Percentiles rank a stretch among this genome's conserved stretches.
phyloP scores from a whole-genome alignment of 768 basidiomycete species.

The Multifurca ochricompacta region DNA sequence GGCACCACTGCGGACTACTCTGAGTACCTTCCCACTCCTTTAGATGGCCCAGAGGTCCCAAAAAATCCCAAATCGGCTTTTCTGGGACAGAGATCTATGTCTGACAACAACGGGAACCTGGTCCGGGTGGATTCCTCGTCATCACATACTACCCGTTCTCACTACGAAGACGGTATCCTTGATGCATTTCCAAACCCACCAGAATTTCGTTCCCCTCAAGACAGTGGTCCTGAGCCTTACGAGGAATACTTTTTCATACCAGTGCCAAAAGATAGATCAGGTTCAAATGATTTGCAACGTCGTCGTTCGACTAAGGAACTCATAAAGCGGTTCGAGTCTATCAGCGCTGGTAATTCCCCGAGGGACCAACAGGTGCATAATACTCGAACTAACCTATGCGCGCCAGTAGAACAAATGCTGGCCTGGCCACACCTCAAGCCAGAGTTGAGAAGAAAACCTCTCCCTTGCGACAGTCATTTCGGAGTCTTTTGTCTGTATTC shows the following conservation, averaged over 20 bases:
- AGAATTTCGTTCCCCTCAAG: slow-evolving; percentile 17
- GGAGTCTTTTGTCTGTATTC: slow-evolving; percentile 55
- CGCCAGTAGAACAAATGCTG: slow-evolving; percentile 15
- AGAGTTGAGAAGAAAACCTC: slow-evolving; percentile 42
- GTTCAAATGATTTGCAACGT: slow-evolving; percentile 3
- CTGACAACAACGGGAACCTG: not conserved
- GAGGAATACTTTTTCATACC: slow-evolving; percentile 20
- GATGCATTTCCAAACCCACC: slow-evolving; percentile 8
- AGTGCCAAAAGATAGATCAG: not conserved
- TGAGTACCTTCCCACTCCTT: slow-evolving; percentile 10
- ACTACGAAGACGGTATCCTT: slow-evolving; percentile 4
- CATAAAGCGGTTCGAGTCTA: slow-evolving; percentile 46
- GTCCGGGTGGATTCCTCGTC: slow-evolving; percentile 7
- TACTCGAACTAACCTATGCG: slow-evolving; percentile 16
- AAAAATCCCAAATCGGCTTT: not conserved
- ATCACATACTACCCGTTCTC: not conserved
- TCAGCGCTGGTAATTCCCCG: slow-evolving; percentile 22
- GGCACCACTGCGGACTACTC: not conserved
- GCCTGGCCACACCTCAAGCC: slow-evolving; percentile 19
- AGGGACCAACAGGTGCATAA: not conserved
- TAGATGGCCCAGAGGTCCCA: not conserved
- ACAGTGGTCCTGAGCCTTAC: slow-evolving; percentile 16
- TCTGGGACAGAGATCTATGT: slow-evolving; percentile 14
- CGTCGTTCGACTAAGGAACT: slow-evolving; percentile 40
- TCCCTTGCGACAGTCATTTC: slow-evolving; percentile 55